Conservation (phyloP, 2,329 filamentous ascomycete genomes). For the Penicillium thymicola region DNA sequence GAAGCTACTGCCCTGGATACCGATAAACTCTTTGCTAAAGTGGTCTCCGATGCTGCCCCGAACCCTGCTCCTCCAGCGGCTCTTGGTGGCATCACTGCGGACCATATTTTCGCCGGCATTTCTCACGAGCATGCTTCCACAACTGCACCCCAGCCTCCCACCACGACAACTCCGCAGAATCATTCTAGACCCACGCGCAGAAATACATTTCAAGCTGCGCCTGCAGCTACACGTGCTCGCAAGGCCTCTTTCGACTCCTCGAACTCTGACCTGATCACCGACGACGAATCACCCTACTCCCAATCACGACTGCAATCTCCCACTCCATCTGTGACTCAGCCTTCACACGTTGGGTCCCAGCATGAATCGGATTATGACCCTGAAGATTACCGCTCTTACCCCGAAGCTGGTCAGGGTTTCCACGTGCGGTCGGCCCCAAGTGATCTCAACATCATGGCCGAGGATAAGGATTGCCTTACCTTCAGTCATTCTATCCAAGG, state of each 20-base stretch:
- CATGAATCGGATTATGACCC: slow-evolving; percentile 48
- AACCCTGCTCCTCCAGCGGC: not conserved
- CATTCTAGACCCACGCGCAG: not conserved
- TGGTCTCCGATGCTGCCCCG: not conserved
- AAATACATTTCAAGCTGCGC: not conserved
- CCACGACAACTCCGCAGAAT: not conserved
- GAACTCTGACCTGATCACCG: slow-evolving; percentile 1
- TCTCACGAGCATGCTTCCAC: not conserved
- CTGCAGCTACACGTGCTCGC: not conserved
- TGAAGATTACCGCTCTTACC: slow-evolving; percentile 59
- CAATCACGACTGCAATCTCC: not conserved
- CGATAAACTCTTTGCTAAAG: not conserved
- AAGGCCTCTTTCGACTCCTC: not conserved
- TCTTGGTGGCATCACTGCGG: not conserved
- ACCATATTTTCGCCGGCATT: not conserved
- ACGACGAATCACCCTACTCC: slow-evolving; percentile 2
- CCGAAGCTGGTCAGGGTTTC: slow-evolving; percentile 60
- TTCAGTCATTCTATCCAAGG: slow-evolving; percentile 49
- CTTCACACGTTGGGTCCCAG: slow-evolving; percentile 10
- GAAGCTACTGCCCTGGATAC: not conserved
- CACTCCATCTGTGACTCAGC: slow-evolving; percentile 27
- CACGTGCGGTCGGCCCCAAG: slow-evolving; percentile 55
- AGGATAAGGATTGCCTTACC: slow-evolving; percentile 54
- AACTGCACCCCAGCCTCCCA: not conserved
- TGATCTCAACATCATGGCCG: slow-evolving; percentile 61